These are phyloP conservation scores for Talaromyces ruber DNA, from an alignment of 495 filamentous ascomycete species.

Conservation along the genomic window DNA sequence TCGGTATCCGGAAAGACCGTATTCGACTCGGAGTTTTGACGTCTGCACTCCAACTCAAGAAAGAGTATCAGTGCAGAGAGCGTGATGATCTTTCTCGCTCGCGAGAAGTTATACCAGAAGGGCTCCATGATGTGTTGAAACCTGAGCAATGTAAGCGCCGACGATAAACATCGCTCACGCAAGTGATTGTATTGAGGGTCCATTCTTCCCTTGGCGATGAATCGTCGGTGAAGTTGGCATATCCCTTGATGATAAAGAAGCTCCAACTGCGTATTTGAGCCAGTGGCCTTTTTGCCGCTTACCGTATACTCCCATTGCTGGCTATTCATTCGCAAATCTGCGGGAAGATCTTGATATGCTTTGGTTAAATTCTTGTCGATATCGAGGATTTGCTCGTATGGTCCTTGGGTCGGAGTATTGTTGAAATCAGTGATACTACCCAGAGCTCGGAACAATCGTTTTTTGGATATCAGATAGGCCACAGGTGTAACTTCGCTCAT, in stretches of 20 bases:
- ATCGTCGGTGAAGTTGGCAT: conserved; percentile 5
- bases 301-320: not conserved
- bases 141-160: not conserved
- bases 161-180: conserved; percentile 1
- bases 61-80: conserved; percentile 3
- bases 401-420: conserved; percentile 23
- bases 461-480: conserved; percentile 80
- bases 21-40: not conserved
- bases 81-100: not conserved
- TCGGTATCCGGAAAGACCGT: not conserved
- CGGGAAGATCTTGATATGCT: not conserved
- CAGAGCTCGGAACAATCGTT: conserved; percentile 53
- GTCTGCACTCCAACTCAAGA: conserved; percentile 2
- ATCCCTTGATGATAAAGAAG: conserved; percentile 4
- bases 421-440: conserved; percentile 48
- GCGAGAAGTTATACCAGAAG: conserved; percentile 2
- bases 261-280: not conserved
- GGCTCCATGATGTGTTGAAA: not conserved
- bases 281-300: not conserved
- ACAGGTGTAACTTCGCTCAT: conserved; percentile 72
- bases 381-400: conserved; percentile 79
- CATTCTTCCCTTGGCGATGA: not conserved
- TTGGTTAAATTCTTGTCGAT: conserved; percentile 45
- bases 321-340: not conserved
- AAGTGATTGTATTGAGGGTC: not conserved